Evolutionary conservation across 2,329 filamentous ascomycete species (phyloP).

Genomic region (Talaromyces rugulosus): DNA sequence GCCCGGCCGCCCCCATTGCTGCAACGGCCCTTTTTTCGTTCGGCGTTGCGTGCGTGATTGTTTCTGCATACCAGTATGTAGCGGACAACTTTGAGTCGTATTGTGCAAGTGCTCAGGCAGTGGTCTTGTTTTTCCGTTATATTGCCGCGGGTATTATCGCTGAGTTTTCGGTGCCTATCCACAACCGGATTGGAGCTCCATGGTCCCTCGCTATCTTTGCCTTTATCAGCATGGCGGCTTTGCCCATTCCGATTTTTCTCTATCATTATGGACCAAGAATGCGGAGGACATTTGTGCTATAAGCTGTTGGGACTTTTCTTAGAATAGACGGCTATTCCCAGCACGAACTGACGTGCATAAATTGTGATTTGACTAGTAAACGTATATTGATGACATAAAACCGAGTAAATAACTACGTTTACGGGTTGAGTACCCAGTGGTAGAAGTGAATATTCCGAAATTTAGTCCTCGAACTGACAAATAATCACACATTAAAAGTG

Average conservation of each 20-base stretch:
- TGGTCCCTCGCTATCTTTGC: not conserved
- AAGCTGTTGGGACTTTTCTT: no score
- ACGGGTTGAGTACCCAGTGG: no score
- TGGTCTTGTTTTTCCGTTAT: not conserved
- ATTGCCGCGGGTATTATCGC: not conserved
- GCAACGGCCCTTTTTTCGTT: not conserved
- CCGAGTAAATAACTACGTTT: no score
- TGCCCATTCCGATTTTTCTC: not conserved
- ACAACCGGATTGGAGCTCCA: not conserved
- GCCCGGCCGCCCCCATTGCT: not conserved
- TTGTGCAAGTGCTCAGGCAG: conserved; percentile 1
- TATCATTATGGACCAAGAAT: not conserved
- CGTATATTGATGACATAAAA: no score
- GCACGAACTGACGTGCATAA: no score
- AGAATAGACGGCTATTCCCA: no score
- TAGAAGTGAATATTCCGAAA: no score
- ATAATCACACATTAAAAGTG: no score
- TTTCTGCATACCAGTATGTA: not conserved
- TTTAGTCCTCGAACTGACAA: no score
- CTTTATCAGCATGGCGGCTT: not conserved
- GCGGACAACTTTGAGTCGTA: conserved; percentile 1
- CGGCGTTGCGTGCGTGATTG: not conserved
- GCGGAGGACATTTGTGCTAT: not conserved
- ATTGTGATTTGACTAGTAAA: no score
- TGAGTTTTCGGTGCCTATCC: not conserved